phyloP scores from a whole-genome alignment of 345 rosid genomes.

The Bruguiera sexangula region DNA sequence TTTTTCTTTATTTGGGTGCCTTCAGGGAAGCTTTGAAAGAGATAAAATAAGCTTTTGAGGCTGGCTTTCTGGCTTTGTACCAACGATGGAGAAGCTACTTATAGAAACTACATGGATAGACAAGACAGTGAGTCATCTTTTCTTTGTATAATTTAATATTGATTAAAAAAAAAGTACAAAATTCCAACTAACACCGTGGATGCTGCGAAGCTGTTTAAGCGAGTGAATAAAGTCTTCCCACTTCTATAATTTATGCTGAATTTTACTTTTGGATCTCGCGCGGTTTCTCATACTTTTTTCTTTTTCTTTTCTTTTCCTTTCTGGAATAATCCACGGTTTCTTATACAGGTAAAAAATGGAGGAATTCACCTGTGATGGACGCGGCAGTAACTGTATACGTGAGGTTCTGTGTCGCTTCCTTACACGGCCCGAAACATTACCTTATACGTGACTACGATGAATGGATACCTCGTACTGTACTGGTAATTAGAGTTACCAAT shows the following conservation, averaged over 20 bases:
- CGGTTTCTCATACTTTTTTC: neutral
- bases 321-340: neutral
- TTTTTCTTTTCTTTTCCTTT: too few species aligned
- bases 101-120: neutral
- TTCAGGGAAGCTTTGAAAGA: neutral
- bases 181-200: conserved; percentile 13
- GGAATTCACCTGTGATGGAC: neutral
- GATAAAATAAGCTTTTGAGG: neutral
- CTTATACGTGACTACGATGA: too few species aligned
- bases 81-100: neutral
- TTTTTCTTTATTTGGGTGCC: neutral
- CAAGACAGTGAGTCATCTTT: too few species aligned
- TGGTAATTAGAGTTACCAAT: too few species aligned
- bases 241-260: neutral
- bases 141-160: too few species aligned
- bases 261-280: neutral
- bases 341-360: too few species aligned
- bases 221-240: neutral
- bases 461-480: too few species aligned
- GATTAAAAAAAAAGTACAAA: too few species aligned
- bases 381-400: conserved; percentile 3
- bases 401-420: conserved; percentile 16
- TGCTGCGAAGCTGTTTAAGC: neutral
- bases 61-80: too few species aligned
- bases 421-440: too few species aligned